A percentile compares a stretch with the other conserved stretches of the same genome.
Conservation (phyloP, 2,329 filamentous ascomycete species). For the Paecilomyces formosus region DNA sequence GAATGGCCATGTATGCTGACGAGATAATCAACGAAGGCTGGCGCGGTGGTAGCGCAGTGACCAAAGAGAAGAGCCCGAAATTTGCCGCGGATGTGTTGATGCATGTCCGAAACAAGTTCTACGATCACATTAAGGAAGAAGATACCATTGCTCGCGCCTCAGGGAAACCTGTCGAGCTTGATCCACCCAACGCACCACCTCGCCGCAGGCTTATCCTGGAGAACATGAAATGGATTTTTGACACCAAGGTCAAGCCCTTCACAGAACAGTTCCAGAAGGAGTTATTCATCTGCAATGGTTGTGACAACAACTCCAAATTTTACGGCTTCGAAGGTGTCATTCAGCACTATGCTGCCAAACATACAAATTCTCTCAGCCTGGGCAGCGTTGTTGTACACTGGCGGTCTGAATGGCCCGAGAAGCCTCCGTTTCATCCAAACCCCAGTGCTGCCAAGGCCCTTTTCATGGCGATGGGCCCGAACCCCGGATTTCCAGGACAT, state of each 20-base stretch:
- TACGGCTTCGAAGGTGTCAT: conserved; percentile 73
- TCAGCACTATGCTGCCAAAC: conserved; percentile 78
- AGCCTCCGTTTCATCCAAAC: conserved; percentile 63
- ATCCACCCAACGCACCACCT: conserved; percentile 48
- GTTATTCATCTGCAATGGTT: conserved; percentile 67
- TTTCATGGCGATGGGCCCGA: conserved; percentile 16
- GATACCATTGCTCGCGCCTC: conserved; percentile 41
- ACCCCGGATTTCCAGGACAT: conserved; percentile 8
- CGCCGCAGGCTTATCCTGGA: conserved; percentile 64
- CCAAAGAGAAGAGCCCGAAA: conserved; percentile 54
- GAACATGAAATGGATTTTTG: conserved; percentile 82
- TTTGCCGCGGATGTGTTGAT: conserved; percentile 67
- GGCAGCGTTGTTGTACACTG: conserved; percentile 70
- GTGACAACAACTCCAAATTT: conserved; percentile 56
- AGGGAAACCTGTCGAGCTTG: conserved; percentile 38
- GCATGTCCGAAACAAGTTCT: conserved; percentile 61
- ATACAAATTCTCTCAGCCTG: conserved; percentile 61
- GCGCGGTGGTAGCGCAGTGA: conserved; percentile 56
- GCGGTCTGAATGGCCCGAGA: conserved; percentile 72
- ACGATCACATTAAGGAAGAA: conserved; percentile 51
- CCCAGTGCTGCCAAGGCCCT: conserved; percentile 40
- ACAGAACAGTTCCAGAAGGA: conserved; percentile 62
- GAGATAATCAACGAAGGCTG: conserved; percentile 61
- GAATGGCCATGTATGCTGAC: conserved; percentile 60
- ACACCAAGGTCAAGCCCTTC: conserved; percentile 64